Percentiles rank a stretch among this genome's conserved stretches.
phyloP scores from a whole-genome alignment of 495 filamentous ascomycete genomes.

The Talaromyces trachyspermus region DNA sequence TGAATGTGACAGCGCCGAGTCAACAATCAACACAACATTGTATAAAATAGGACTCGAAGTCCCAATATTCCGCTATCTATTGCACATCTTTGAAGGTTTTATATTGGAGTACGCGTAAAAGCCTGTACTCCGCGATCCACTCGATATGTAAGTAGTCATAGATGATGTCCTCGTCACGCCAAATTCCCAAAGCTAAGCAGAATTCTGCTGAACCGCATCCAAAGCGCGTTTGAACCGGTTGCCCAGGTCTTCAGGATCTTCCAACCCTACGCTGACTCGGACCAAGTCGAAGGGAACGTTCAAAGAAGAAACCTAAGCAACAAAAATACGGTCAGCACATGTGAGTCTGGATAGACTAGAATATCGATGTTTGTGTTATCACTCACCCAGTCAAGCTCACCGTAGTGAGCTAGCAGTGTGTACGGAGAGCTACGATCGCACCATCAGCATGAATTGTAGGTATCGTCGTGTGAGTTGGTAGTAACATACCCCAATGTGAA shows the following conservation, averaged over 20 bases:
- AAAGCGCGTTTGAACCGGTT: constrained; percentile 41
- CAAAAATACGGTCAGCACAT: too few species aligned
- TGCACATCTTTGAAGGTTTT: too few species aligned
- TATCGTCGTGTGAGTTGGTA: constrained; percentile 4
- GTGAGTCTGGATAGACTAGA: too few species aligned
- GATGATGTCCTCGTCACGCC: too few species aligned
- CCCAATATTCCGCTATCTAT: too few species aligned
- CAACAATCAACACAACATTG: too few species aligned
- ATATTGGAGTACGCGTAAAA: too few species aligned
- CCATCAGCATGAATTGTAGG: constrained; percentile 9
- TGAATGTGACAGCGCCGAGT: too few species aligned
- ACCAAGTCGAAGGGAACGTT: constrained; percentile 72
- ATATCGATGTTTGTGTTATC: neutral
- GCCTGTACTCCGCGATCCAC: too few species aligned
- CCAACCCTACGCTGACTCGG: constrained; percentile 83
- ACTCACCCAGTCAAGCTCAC: constrained; percentile 80
- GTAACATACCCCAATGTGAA: constrained; percentile 64
- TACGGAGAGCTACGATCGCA: constrained; percentile 61
- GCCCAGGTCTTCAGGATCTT: constrained; percentile 61
- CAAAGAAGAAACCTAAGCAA: constrained; percentile 58
- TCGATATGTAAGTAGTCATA: too few species aligned
- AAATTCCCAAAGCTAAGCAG: constrained; percentile 35
- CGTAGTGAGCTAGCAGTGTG: constrained; percentile 84
- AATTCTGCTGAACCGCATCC: constrained; percentile 36
- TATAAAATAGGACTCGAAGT: too few species aligned